Evolutionary conservation across 176 grass and related monocot species (phyloP), one percentile per base, ranked within the genome.

Genomic region (Poa annua): DNA sequence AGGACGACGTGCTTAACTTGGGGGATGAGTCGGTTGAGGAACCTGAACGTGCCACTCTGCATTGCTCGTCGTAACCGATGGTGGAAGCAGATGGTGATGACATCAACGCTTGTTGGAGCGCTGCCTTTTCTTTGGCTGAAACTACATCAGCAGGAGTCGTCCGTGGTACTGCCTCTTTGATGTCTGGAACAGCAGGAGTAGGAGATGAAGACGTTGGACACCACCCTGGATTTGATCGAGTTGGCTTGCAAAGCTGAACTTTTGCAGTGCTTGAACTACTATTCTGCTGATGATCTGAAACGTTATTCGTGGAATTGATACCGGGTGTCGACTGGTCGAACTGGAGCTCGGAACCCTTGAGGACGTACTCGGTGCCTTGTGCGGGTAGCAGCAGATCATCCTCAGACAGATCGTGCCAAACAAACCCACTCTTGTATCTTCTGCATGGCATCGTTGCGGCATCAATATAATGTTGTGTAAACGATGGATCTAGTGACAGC

Each of bases 371-470:
- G 13, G 79, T 83, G 34, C 86, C 84, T 25, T 96, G 88, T 1
- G 80, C 77, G 0, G 93, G 90, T 33, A 89, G 85, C 62, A 96
- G 76, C 64, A 89, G 39, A 74, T 96, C 93, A 17, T 83, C 86
- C 11, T 85, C 86, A 6, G 84, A 89, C 32, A 96, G 80, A 70
- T 96, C 93, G 8, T 93, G 90, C 93, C 93, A 96, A 44, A 96
- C 93, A 73, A 91, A 96, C 39, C 90, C 86, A 9, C 81, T 87
- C 66, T 92, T 92, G 79, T 96, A 96, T 80, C 84, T 87, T 80
- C 93, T 94, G 82, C 71, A 41, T 65, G 26, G 7, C 6, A 66
- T 50, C 3, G 41, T 67, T 39, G 11, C 47, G 6, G 57, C 11
- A 86, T 73, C 14, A 3, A 52, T 34, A 17, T 13, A 44, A 64